These are phyloP conservation scores for Boletus subparvulus DNA, from an alignment of 768 basidiomycete species.

Conservation along the genomic window DNA sequence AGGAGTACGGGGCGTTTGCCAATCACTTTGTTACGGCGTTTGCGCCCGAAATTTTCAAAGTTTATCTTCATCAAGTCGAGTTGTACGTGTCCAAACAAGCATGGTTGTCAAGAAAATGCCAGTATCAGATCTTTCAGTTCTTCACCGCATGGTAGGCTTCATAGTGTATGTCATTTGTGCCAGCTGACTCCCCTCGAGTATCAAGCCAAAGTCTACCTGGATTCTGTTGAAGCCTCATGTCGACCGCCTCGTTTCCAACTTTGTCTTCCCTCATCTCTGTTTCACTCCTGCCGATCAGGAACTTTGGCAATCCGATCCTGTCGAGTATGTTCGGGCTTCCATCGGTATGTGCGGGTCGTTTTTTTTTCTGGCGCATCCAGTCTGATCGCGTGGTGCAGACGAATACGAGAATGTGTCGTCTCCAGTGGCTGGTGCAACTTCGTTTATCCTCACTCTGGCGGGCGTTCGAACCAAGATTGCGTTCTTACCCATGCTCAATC, in stretches of 20 bases:
- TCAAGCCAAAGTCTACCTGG: conserved; percentile 95
- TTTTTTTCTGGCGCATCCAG: neutral
- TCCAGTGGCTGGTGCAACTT: conserved; percentile 74
- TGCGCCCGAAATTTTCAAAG: conserved; percentile 84
- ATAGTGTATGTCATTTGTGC: neutral
- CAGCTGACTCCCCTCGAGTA: conserved; percentile 45
- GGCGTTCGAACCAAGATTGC: conserved; percentile 79
- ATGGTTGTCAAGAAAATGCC: conserved; percentile 82
- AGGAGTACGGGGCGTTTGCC: conserved; percentile 69
- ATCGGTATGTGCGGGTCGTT: conserved; percentile 51
- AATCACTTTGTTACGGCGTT: conserved; percentile 74
- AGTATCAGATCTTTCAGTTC: conserved; percentile 81
- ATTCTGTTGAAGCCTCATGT: conserved; percentile 82
- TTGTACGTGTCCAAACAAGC: conserved; percentile 69
- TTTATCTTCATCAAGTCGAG: conserved; percentile 65
- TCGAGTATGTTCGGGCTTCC: conserved; percentile 75
- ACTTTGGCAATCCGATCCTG: conserved; percentile 78
- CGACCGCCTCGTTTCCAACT: conserved; percentile 70
- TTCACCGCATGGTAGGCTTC: conserved; percentile 78
- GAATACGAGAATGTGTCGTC: conserved; percentile 79
- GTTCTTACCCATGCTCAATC: conserved; percentile 75
- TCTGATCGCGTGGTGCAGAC: conserved; percentile 45
- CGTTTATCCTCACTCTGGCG: conserved; percentile 76
- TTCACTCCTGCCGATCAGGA: conserved; percentile 68
- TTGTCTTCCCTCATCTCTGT: conserved; percentile 84